phyloP scores from a whole-genome alignment of 306 rosid species.

The Prinsepia uniflora region DNA sequence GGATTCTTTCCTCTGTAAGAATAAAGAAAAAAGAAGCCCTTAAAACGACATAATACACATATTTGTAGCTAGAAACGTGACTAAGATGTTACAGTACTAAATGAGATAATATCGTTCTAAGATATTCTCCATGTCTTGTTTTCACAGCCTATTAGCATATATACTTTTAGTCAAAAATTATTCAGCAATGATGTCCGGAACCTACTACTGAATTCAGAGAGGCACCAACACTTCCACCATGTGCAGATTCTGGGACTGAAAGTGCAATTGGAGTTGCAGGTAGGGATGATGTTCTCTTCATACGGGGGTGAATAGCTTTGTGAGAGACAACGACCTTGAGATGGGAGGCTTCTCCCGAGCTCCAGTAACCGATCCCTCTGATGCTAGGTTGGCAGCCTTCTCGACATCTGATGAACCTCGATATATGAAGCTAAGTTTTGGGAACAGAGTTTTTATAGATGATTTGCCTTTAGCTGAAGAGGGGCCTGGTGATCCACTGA shows the following conservation, averaged over 20 bases:
- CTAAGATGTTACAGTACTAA: background rate
- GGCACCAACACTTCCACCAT: conserved; percentile 47
- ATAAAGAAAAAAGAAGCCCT: conserved; percentile 12
- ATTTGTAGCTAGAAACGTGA: conserved; percentile 4
- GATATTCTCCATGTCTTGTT: background rate
- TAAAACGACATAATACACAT: background rate
- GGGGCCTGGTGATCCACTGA: conserved; percentile 43
- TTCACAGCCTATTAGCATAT: conserved; percentile 5
- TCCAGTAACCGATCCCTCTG: conserved; percentile 49
- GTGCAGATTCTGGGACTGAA: conserved; percentile 48
- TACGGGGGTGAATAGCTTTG: conserved; percentile 69
- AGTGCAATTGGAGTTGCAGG: conserved; percentile 72
- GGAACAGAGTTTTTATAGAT: conserved; percentile 58
- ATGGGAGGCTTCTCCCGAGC: conserved; percentile 54
- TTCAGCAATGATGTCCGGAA: conserved; percentile 3
- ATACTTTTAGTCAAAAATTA: conserved; percentile 6
- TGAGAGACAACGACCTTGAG: conserved; percentile 67
- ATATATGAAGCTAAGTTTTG: conserved; percentile 64
- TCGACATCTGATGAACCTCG: conserved; percentile 63
- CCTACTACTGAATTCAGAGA: conserved; percentile 57
- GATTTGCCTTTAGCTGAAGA: conserved; percentile 61
- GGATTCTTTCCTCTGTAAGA: conserved; percentile 53
- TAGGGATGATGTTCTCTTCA: conserved; percentile 77
- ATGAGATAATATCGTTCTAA: background rate
- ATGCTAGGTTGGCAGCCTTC: conserved; percentile 35